These are phyloP conservation scores for Botrytis galanthina DNA, from an alignment of 2,329 filamentous ascomycete genomes.

Conservation along the genomic window DNA sequence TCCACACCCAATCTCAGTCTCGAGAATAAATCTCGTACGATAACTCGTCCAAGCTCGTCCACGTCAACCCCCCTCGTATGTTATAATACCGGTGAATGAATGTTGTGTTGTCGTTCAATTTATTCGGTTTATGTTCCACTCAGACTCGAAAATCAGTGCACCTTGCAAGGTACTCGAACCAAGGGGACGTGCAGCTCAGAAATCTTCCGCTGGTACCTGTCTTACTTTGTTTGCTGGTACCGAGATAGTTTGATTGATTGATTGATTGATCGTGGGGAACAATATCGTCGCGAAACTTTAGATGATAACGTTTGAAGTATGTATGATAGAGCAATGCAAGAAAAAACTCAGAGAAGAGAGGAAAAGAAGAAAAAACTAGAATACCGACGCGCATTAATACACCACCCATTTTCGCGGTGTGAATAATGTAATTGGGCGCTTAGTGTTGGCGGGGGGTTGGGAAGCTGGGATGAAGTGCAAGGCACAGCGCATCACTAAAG, in stretches of 20 bases:
- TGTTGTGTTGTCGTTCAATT: constrained; percentile 8
- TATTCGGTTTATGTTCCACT: neutral
- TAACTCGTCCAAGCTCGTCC: constrained; percentile 8
- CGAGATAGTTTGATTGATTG: neutral
- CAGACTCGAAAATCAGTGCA: neutral
- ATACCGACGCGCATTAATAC: neutral
- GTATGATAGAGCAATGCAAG: too few species aligned
- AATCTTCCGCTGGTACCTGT: neutral
- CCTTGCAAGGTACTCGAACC: neutral
- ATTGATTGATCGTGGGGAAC: neutral
- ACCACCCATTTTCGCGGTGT: neutral
- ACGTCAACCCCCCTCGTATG: neutral
- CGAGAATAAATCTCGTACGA: neutral
- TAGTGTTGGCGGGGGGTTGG: neutral
- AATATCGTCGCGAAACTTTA: neutral
- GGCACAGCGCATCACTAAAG: constrained; percentile 11
- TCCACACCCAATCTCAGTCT: neutral
- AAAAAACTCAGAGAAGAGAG: neutral
- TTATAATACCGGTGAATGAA: neutral
- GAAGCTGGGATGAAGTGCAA: neutral
- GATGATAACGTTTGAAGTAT: neutral
- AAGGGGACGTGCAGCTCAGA: neutral
- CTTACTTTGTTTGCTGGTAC: neutral
- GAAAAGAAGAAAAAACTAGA: too few species aligned
- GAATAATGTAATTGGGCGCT: constrained; percentile 5